Evolutionary conservation across 2,329 filamentous ascomycete genomes (phyloP).

Genomic region (Neurospora sp.): DNA sequence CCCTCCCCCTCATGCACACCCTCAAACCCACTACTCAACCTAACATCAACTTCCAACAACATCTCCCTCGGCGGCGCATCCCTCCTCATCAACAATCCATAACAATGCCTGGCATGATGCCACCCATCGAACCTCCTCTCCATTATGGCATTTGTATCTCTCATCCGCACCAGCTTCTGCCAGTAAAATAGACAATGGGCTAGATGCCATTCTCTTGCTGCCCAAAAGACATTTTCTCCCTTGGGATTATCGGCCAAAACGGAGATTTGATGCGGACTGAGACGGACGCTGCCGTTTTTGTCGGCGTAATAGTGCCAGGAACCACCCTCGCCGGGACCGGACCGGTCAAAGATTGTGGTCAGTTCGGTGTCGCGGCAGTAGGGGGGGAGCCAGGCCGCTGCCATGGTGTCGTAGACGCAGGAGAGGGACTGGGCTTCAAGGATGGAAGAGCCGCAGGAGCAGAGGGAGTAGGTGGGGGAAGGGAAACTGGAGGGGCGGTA

Average conservation of each 20-base stretch:
- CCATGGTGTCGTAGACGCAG: conserved; percentile 26
- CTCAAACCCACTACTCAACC: conserved; percentile 7
- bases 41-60: conserved; percentile 3
- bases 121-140: conserved; percentile 16
- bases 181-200: conserved; percentile 25
- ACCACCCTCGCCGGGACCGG: conserved; percentile 21
- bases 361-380: conserved; percentile 25
- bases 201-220: conserved; percentile 21
- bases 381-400: conserved; percentile 25
- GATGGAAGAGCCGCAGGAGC: conserved; percentile 23
- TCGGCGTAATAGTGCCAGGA: conserved; percentile 25
- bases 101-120: conserved; percentile 8
- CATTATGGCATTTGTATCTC: conserved; percentile 11
- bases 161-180: conserved; percentile 17
- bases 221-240: conserved; percentile 8
- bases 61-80: conserved; percentile 2
- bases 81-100: conserved; percentile 3
- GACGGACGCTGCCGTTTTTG: conserved; percentile 14
- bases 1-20: neutral
- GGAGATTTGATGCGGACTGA: neutral
- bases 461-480: conserved; percentile 6
- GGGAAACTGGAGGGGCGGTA: conserved; percentile 2
- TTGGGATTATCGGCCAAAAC: neutral
- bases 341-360: conserved; percentile 22
- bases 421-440: too few relatives aligned